These are phyloP conservation scores for Chaetomiaceae sp. DNA, from an alignment of 2,329 filamentous ascomycete species.

Conservation along the genomic window DNA sequence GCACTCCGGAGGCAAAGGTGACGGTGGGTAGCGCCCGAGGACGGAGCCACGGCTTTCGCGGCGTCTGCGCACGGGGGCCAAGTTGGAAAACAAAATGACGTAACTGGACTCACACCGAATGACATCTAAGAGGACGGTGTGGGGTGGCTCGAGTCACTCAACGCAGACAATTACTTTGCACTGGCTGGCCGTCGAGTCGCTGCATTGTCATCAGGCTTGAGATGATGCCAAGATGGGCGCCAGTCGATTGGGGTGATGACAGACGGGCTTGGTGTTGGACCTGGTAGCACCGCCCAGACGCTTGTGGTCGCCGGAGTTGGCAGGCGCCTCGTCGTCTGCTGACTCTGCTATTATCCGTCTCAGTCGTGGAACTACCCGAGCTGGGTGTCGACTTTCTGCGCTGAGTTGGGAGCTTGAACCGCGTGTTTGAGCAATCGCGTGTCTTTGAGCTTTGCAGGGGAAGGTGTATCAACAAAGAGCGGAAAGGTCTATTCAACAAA, in stretches of 20 bases:
- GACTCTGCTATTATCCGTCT: not conserved
- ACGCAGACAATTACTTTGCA: not conserved
- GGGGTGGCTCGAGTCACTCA: constrained; percentile 23
- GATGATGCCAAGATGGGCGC: constrained; percentile 11
- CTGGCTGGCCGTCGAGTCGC: not conserved
- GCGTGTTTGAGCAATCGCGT: too few species aligned
- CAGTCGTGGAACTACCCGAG: not conserved
- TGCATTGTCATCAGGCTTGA: not conserved
- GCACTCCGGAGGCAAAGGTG: not conserved
- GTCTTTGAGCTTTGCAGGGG: too few species aligned
- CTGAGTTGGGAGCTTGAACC: too few species aligned
- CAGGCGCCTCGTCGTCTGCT: not conserved
- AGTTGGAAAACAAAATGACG: constrained; percentile 16
- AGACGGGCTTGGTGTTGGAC: constrained; percentile 1
- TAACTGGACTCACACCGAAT: constrained; percentile 10
- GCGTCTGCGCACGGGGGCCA: constrained; percentile 3
- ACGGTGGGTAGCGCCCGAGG: not conserved
- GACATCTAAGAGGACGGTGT: too few species aligned
- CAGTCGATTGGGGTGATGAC: constrained; percentile 5
- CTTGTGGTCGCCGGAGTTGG: not conserved
- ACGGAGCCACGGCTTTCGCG: not conserved
- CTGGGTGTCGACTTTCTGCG: not conserved
- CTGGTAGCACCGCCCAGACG: not conserved
- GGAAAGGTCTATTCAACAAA: too few species aligned
- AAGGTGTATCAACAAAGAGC: too few species aligned